phyloP scores from a whole-genome alignment of 805 yeast species.

The Teunomyces tritomae region DNA sequence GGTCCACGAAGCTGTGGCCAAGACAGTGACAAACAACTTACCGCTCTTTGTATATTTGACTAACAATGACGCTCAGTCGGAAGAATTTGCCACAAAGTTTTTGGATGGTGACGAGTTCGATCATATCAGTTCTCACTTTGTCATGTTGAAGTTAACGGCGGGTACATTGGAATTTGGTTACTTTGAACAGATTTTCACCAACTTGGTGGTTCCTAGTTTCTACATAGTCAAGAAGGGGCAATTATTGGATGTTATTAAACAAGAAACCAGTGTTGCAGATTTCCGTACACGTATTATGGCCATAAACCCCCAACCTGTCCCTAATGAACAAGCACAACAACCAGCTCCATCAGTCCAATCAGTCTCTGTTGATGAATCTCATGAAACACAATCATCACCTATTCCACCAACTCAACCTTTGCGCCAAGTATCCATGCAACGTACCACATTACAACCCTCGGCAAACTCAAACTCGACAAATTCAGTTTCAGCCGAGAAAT shows the following conservation, averaged over 20 bases:
- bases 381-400: neutral
- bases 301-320: slow-evolving; percentile 4
- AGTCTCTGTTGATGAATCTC: neutral
- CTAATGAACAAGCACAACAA: neutral
- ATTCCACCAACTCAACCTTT: neutral
- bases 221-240: slow-evolving; percentile 50
- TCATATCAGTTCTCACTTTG: slow-evolving; percentile 8
- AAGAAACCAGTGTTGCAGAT: slow-evolving; percentile 21
- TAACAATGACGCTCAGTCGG: slow-evolving; percentile 11
- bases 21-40: slow-evolving; percentile 12
- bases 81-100: slow-evolving; percentile 13
- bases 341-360: neutral
- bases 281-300: slow-evolving; percentile 24
- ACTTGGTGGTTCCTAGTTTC: slow-evolving; percentile 52
- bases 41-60: slow-evolving; percentile 26
- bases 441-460: neutral
- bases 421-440: neutral
- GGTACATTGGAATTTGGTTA: slow-evolving; percentile 18
- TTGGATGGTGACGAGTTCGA: slow-evolving; percentile 1
- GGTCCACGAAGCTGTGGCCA: slow-evolving; percentile 23
- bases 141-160: slow-evolving; percentile 16
- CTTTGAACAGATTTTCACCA: slow-evolving; percentile 57
- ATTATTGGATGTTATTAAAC: slow-evolving; percentile 43
- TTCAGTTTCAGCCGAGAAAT: slow-evolving; percentile 1
- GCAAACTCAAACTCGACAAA: neutral